These are phyloP conservation scores for Xylaria arbuscula DNA, from an alignment of 2,329 filamentous ascomycete genomes.

Conservation along the genomic window DNA sequence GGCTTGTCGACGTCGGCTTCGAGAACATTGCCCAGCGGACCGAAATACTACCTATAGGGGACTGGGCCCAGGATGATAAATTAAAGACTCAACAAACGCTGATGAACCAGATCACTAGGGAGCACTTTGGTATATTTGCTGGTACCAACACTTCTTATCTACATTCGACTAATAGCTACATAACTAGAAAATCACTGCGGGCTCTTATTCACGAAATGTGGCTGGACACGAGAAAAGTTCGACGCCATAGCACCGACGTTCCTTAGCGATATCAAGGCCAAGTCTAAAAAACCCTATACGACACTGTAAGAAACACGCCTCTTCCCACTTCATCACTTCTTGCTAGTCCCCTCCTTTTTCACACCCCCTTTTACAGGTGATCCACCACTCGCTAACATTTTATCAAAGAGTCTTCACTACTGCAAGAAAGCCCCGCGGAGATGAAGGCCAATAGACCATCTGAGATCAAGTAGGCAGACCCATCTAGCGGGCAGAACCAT, in stretches of 20 bases:
- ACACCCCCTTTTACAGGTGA: not conserved
- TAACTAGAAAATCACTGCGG: constrained; percentile 41
- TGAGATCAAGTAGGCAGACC: constrained; percentile 5
- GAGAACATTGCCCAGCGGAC: constrained; percentile 55
- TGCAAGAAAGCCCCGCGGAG: constrained; percentile 45
- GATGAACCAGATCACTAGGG: constrained; percentile 51
- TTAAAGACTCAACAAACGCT: constrained; percentile 53
- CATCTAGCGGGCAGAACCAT: not conserved
- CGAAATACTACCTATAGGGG: constrained; percentile 56
- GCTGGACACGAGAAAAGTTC: constrained; percentile 45
- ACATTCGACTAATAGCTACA: constrained; percentile 24
- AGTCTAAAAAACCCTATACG: constrained; percentile 42
- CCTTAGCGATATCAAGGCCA: constrained; percentile 38
- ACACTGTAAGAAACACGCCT: constrained; percentile 43
- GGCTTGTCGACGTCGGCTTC: constrained; percentile 54
- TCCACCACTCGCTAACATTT: not conserved
- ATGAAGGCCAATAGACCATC: constrained; percentile 7
- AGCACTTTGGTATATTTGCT: constrained; percentile 50
- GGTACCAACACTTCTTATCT: not conserved
- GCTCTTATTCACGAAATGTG: constrained; percentile 44
- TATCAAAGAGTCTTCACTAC: constrained; percentile 46
- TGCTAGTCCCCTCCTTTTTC: not conserved
- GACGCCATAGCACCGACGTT: constrained; percentile 44
- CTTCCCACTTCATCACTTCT: not conserved
- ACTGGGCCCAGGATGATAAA: constrained; percentile 55